These are phyloP conservation scores for Spiraea crenata DNA, from an alignment of 331 rosid species.

Conservation along the genomic window DNA sequence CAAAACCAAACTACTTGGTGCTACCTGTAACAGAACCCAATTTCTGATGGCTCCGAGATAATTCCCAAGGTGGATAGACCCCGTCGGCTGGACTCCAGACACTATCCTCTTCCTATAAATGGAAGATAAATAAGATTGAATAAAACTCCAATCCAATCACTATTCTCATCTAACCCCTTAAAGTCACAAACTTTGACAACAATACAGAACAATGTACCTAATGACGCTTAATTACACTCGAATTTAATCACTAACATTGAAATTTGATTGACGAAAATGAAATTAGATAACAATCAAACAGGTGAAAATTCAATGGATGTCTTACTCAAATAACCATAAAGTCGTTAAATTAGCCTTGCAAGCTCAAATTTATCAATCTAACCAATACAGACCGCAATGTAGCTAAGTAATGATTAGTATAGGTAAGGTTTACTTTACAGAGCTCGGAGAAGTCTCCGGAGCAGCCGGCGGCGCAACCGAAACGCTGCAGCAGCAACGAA, in stretches of 20 bases:
- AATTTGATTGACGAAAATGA: neutral
- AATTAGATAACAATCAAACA: neutral
- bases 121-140: slow-evolving; percentile 13
- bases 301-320: neutral
- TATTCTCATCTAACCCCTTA: neutral
- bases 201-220: neutral
- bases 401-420: neutral
- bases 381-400: neutral
- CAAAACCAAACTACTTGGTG: neutral
- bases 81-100: slow-evolving; percentile 99
- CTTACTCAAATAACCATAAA: neutral
- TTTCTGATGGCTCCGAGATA: slow-evolving; percentile 93
- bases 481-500: slow-evolving; percentile 48
- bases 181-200: neutral
- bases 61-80: slow-evolving; percentile 91
- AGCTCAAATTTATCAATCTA: neutral
- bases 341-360: neutral
- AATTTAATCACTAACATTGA: neutral
- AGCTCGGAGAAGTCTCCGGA: slow-evolving; percentile 40
- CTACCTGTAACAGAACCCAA: slow-evolving; percentile 92
- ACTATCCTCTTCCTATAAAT: slow-evolving; percentile 78
- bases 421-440: slow-evolving; percentile 48
- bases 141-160: neutral
- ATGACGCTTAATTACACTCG: neutral
- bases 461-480: slow-evolving; percentile 36